Base-by-base conservation (phyloP, 805 yeast genomes). In the Zygosaccharomyces lentus region DNA sequence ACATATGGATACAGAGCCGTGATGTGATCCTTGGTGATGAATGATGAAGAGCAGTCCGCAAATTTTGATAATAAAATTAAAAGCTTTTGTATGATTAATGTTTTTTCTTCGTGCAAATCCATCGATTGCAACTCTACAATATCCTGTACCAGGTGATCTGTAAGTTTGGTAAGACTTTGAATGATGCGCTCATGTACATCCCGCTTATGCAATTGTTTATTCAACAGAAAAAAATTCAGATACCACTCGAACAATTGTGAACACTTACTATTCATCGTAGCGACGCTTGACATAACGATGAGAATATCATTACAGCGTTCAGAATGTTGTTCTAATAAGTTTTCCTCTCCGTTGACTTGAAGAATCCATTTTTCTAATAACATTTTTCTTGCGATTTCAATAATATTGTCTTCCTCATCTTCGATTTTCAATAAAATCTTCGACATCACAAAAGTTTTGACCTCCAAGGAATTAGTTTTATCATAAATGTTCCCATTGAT, bases 11-110 rank as follows among this genome's bases (percentile, higher is more conserved):
- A 82, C n/a, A 88, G 61, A 0, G 83, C 67, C 2, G 76, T 63
- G 19, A 88, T 69, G 50, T 85, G 88, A 42, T 84, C 84, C 52
- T 82, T 90, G 0, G 74, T 68, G 17, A 87, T 70, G 34, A 85
- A 69, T 1, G 69, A 57, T 0, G 75, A 73, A 41, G 76, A 76
- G 45, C 79, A 72, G 38, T 73, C 75, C 0, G 81, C 78, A 36
- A 86, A 66, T 1, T 75, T 65, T 0, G 87, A 71, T n/a, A 86
- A 55, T 4, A 86, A 43, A 16, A 51, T 48, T 9, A 55, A 44
- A 13, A 32, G 32, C 30, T 43, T 34, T 24, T 40, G 47, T 17
- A 30, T 19, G n/a, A 17, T 23, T 13, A 16, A 19, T 1, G 16
- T 10, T 6, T 29, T 34, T 6, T 31, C 21, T 19, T 51, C 51